phyloP scores from a whole-genome alignment of 2,329 filamentous ascomycete species.

The Thelonectria olida region DNA sequence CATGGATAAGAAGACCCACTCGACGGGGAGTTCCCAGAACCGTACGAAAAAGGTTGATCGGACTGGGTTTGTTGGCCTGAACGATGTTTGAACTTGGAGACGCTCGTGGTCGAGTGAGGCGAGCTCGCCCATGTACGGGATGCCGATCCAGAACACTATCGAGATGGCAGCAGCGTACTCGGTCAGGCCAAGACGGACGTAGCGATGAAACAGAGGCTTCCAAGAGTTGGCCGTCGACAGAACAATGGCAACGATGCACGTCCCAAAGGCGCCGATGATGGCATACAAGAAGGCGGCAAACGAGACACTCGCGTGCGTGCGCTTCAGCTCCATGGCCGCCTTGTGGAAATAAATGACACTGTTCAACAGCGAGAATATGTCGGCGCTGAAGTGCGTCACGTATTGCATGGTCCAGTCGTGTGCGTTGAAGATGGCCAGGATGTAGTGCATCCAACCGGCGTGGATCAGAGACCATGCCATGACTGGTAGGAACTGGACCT shows the following conservation, averaged over 20 bases:
- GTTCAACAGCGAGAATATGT: conserved; percentile 73
- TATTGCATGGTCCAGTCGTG: conserved; percentile 78
- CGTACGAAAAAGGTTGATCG: conserved; percentile 66
- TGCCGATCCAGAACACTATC: conserved; percentile 71
- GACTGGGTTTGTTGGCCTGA: conserved; percentile 65
- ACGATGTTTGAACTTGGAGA: conserved; percentile 63
- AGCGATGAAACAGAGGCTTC: conserved; percentile 69
- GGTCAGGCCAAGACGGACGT: conserved; percentile 67
- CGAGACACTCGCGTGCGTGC: conserved; percentile 64
- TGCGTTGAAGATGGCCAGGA: conserved; percentile 72
- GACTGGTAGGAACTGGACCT: conserved; percentile 70
- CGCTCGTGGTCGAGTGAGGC: conserved; percentile 65
- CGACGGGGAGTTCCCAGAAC: conserved; percentile 69
- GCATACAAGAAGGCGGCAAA: conserved; percentile 73
- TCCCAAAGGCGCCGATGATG: conserved; percentile 70
- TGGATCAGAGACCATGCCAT: conserved; percentile 76
- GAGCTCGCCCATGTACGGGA: conserved; percentile 70
- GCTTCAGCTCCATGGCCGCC: conserved; percentile 69
- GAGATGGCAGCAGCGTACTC: conserved; percentile 74
- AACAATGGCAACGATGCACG: conserved; percentile 69
- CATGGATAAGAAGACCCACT: conserved; percentile 69
- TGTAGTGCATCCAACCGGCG: conserved; percentile 70
- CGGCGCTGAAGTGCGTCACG: conserved; percentile 72
- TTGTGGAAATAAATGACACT: conserved; percentile 76
- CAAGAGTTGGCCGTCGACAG: conserved; percentile 69